Evolutionary conservation across 805 yeast genomes (phyloP), one percentile per base, ranked within the genome.

Genomic region (Yarrowia sp.): DNA sequence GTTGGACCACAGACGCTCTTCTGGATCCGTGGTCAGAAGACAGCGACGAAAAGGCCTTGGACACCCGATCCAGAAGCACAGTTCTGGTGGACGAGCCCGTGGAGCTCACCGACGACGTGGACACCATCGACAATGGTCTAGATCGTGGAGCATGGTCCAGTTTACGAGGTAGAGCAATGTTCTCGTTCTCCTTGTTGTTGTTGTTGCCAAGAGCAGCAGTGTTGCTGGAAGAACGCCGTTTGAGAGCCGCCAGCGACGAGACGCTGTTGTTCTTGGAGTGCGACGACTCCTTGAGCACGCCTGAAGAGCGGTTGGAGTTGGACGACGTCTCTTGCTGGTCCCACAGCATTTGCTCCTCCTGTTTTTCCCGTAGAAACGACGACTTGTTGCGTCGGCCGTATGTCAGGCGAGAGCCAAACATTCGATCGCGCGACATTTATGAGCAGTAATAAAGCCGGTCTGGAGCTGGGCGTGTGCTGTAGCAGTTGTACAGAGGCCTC

Each of bases 31-130:
- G 61, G 56, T 35, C 55, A 1, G 40, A 67, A 38, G 55, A 67
- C 70, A 36, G 67, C 70, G 19, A 72, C 35, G 65, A 43, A 15
- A 59, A 59, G 12, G 65, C 65, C 52, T 59, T 59, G 42, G 65
- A 59, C 7, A 59, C 67, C 8, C 56, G 16, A 12, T 63, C 56
- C 4, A 48, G 56, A 15, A 63, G 40, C 32, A 49, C 45, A 0
- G 67, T 63, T 19, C 67, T 32, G 3, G 65, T 63, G 22, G 56
- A 63, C 3, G 74, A 71, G 26, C 64, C 69, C 19, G 70, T 72
- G 10, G 74, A 72, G 14, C 74, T 72, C 15, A 70, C 68, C 0
- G 74, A 72, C 41, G 72, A 68, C 8, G 70, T 67, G 16, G 73
- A 71, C 2, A 71, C 45, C 50, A 36, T 42, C 22, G 50, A 43